A percentile compares a stretch with the other conserved stretches of the same genome.
These are phyloP conservation scores for Apiotrichum gracile DNA, from an alignment of 1,284 basidiomycete genomes.

Conservation along the genomic window DNA sequence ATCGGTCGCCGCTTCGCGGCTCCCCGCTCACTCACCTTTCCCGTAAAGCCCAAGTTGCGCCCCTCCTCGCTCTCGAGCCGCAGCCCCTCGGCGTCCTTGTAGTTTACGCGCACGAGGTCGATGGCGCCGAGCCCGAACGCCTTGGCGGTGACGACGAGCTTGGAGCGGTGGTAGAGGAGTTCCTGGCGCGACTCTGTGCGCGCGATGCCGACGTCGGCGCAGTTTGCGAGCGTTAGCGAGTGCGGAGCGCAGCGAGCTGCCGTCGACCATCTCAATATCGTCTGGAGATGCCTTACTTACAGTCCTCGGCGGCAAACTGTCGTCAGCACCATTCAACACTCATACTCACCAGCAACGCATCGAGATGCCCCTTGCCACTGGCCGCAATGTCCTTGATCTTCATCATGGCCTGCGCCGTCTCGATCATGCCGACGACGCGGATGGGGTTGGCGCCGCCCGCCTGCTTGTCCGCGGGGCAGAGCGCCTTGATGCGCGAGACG, in stretches of 20 bases:
- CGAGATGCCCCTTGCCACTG: conserved; percentile 36
- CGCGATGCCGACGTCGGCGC: conserved; percentile 78
- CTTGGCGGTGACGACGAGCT: conserved; percentile 75
- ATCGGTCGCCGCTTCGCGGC: too few relatives aligned
- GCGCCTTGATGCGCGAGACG: conserved; percentile 48
- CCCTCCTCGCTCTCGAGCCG: conserved; percentile 73
- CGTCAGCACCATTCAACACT: conserved; percentile 54
- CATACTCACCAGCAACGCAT: conserved; percentile 29
- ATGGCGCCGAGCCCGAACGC: conserved; percentile 78
- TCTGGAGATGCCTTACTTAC: conserved; percentile 50
- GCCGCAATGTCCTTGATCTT: conserved; percentile 30
- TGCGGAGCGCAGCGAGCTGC: neutral
- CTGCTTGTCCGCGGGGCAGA: conserved; percentile 24
- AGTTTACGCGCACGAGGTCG: conserved; percentile 90
- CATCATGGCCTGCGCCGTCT: conserved; percentile 60
- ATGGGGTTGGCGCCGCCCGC: conserved; percentile 46
- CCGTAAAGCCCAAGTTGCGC: conserved; percentile 69
- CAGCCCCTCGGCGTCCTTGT: conserved; percentile 67
- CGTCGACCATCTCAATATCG: neutral
- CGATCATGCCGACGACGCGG: conserved; percentile 67
- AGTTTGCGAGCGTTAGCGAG: conserved; percentile 39
- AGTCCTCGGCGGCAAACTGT: conserved; percentile 87
- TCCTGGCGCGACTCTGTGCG: conserved; percentile 70
- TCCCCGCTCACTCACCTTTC: conserved; percentile 56
- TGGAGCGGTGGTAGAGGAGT: conserved; percentile 77